Conservation (phyloP, 2,329 filamentous ascomycete species). For the Xylariaceae sp. region DNA sequence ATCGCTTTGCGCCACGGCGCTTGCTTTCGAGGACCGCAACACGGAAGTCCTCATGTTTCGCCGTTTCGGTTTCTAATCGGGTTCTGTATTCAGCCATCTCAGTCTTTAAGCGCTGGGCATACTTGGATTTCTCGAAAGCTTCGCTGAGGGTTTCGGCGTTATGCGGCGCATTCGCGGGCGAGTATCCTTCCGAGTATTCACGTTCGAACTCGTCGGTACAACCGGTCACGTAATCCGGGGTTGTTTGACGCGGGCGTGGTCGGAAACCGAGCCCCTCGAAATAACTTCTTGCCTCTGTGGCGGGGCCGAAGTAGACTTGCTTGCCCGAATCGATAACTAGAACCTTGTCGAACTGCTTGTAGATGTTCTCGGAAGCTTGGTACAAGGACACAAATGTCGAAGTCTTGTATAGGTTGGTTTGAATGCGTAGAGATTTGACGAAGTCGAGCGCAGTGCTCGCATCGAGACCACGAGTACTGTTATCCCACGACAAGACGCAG, state of each 20-base stretch:
- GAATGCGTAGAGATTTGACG: conserved; percentile 65
- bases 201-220: conserved; percentile 83
- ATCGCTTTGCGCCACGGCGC: conserved; percentile 67
- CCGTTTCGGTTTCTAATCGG: conserved; percentile 59
- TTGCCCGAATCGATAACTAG: conserved; percentile 72
- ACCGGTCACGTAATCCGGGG: conserved; percentile 75
- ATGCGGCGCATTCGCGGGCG: conserved; percentile 62
- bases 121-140: conserved; percentile 64
- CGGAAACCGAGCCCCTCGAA: conserved; percentile 75
- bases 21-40: conserved; percentile 74
- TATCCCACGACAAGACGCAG: conserved; percentile 71
- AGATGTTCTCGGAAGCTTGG: conserved; percentile 79
- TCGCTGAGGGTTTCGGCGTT: conserved; percentile 61
- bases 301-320: conserved; percentile 72
- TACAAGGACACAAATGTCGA: conserved; percentile 84
- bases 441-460: conserved; percentile 65
- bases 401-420: conserved; percentile 79
- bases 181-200: conserved; percentile 65
- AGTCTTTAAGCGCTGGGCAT: conserved; percentile 51
- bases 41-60: conserved; percentile 71
- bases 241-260: conserved; percentile 71
- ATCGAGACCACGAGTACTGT: conserved; percentile 65
- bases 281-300: conserved; percentile 63
- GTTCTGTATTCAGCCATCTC: conserved; percentile 69
- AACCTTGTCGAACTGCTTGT: conserved; percentile 76